Conservation (phyloP, 805 yeast species). For the Hanseniaspora hatyaiensis region DNA sequence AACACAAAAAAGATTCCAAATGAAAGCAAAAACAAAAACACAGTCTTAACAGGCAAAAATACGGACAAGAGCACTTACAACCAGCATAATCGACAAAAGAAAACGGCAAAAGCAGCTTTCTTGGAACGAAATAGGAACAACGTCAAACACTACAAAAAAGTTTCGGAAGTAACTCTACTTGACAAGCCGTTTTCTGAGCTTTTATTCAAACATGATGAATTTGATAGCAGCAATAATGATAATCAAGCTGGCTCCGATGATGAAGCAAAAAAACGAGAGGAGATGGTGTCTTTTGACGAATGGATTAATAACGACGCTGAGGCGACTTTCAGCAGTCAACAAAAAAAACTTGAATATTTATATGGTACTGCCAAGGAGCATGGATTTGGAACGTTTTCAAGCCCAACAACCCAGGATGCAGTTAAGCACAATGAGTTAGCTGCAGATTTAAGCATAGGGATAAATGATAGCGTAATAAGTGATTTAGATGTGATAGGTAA, state of each 20-base stretch:
- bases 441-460: neutral
- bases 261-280: no score
- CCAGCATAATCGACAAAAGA: neutral
- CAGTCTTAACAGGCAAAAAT: neutral
- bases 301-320: neutral
- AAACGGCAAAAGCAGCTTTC: no score
- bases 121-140: neutral
- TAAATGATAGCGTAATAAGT: neutral
- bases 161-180: neutral
- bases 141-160: constrained; percentile 5
- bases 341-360: neutral
- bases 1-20: no score
- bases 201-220: neutral
- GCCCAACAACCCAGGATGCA: neutral
- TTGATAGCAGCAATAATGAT: neutral
- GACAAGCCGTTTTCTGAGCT: constrained; percentile 5
- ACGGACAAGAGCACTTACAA: neutral
- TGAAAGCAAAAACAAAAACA: neutral
- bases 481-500: no score
- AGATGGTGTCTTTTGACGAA: neutral
- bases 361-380: constrained; percentile 13
- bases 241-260: neutral
- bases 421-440: neutral
- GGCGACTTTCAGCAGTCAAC: neutral
- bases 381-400: constrained; percentile 9